These are phyloP conservation scores for Kockovaella imperatae DNA, from an alignment of 768 basidiomycete species.

Conservation along the genomic window DNA sequence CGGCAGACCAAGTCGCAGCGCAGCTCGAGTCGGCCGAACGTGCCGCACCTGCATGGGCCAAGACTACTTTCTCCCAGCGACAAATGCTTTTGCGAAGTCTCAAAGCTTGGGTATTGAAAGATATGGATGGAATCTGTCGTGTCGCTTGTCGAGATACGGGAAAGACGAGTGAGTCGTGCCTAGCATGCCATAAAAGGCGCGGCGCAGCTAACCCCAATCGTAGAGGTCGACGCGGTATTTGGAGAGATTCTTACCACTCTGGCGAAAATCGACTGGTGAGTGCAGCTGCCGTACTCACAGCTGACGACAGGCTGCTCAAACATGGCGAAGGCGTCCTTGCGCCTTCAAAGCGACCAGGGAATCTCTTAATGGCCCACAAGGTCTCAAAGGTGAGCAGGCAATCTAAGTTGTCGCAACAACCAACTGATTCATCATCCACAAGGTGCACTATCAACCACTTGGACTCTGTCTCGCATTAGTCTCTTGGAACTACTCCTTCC, in stretches of 20 bases:
- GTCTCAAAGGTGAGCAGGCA: conserved; percentile 34
- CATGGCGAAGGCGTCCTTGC: conserved; percentile 70
- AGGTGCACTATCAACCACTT: conserved; percentile 67
- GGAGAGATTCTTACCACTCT: conserved; percentile 94
- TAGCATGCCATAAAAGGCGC: neutral
- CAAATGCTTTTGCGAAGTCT: conserved; percentile 76
- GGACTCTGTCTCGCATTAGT: conserved; percentile 90
- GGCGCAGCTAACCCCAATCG: neutral
- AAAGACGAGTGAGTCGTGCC: conserved; percentile 56
- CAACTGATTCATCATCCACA: neutral
- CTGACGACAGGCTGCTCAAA: conserved; percentile 58
- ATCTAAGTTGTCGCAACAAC: neutral
- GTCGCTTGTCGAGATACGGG: conserved; percentile 91
- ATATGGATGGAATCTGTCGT: conserved; percentile 75
- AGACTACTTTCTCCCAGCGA: conserved; percentile 69
- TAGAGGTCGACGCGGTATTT: conserved; percentile 86
- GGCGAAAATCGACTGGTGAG: conserved; percentile 71
- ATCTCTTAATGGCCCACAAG: conserved; percentile 46
- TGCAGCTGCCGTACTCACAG: neutral
- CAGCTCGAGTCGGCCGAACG: conserved; percentile 61
- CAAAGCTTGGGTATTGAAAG: conserved; percentile 84
- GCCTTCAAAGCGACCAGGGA: conserved; percentile 61
- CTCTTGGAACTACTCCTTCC: conserved; percentile 62
- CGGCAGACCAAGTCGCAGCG: conserved; percentile 59
- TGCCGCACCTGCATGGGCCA: conserved; percentile 67